Evolutionary conservation across 2,329 filamentous ascomycete genomes (phyloP).

Genomic region (Aspergillus sp.): DNA sequence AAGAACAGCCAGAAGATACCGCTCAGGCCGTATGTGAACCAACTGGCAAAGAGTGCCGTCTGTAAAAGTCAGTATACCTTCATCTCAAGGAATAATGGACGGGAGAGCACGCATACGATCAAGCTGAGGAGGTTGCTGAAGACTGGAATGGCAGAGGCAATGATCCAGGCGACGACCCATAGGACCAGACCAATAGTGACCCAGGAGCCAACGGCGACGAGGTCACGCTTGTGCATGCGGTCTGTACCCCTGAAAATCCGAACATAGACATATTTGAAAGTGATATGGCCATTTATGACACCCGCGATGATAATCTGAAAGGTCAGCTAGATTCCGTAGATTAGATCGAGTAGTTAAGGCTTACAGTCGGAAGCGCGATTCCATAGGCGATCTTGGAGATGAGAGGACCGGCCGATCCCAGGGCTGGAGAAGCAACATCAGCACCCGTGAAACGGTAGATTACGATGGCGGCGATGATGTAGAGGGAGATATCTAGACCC

Average conservation of each 20-base stretch:
- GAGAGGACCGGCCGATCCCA: constrained; percentile 51
- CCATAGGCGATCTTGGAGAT: constrained; percentile 60
- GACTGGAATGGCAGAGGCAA: constrained; percentile 61
- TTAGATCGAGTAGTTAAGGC: constrained; percentile 3
- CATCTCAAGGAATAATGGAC: not conserved
- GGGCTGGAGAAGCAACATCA: constrained; percentile 55
- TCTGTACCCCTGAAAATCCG: constrained; percentile 55
- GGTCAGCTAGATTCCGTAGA: not conserved
- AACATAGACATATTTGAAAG: constrained; percentile 57
- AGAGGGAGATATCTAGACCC: constrained; percentile 51
- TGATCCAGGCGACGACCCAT: constrained; percentile 58
- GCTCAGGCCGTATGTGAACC: constrained; percentile 51
- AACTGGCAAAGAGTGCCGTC: constrained; percentile 55
- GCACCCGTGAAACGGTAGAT: constrained; percentile 61
- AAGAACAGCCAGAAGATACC: constrained; percentile 33
- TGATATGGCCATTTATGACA: constrained; percentile 61
- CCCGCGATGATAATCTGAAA: constrained; percentile 57
- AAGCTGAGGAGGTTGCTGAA: constrained; percentile 61
- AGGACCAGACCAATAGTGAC: constrained; percentile 45
- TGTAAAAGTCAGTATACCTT: constrained; percentile 3
- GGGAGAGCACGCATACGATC: constrained; percentile 32
- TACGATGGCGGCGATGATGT: constrained; percentile 57
- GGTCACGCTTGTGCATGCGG: constrained; percentile 45
- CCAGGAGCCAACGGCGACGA: constrained; percentile 50
- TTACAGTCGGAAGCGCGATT: constrained; percentile 55